Conservation (phyloP, 2,329 filamentous ascomycete genomes). For the Dothideomycetidae sp. region DNA sequence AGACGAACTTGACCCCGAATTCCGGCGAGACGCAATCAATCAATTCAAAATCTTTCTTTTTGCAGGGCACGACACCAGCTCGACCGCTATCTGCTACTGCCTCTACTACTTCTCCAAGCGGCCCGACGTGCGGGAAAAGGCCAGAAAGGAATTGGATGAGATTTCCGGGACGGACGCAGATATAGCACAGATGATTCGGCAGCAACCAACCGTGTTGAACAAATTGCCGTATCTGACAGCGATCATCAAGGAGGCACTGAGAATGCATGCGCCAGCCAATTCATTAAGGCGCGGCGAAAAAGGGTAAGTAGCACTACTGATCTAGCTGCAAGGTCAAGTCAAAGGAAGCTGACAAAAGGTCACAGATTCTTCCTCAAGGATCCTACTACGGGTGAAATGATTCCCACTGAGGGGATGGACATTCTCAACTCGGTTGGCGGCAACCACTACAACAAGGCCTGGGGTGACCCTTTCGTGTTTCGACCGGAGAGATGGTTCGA, state of each 20-base stretch:
- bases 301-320: constrained; percentile 8
- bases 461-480: constrained; percentile 25
- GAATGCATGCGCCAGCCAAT: constrained; percentile 37
- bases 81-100: constrained; percentile 23
- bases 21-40: constrained; percentile 23
- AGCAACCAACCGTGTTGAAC: constrained; percentile 35
- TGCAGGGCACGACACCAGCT: constrained; percentile 31
- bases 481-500: constrained; percentile 35
- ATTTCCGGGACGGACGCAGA: constrained; percentile 31
- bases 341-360: no score
- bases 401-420: constrained; percentile 31
- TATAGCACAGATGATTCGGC: constrained; percentile 22
- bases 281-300: constrained; percentile 26
- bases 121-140: constrained; percentile 21
- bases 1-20: constrained; percentile 22
- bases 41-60: constrained; percentile 30
- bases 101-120: constrained; percentile 27
- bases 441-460: constrained; percentile 27
- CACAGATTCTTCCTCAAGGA: constrained; percentile 28
- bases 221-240: constrained; percentile 38
- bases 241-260: constrained; percentile 39
- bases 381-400: constrained; percentile 28
- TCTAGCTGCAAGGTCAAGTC: constrained; percentile 1
- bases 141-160: constrained; percentile 37
- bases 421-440: constrained; percentile 28